Evolutionary conservation across 306 rosid genomes (phyloP), one percentile per base, ranked within the genome.

Genomic region (Dryas drummondii): DNA sequence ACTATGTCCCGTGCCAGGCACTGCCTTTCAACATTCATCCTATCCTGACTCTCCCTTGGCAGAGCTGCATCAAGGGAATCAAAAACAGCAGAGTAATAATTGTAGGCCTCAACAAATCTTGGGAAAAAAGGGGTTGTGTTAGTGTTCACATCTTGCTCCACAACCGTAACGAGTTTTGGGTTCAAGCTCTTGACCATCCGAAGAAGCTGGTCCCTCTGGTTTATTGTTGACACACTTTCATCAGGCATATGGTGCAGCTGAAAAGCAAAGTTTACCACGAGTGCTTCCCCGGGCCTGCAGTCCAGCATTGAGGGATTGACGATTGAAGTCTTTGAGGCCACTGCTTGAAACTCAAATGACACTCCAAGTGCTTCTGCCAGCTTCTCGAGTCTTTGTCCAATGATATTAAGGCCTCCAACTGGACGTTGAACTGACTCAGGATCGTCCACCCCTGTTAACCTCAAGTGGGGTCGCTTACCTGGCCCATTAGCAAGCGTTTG

Each of bases 181-280:
- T 85, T 90, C 88, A 94, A 68, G 85, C 92, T 85, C 87, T 92
- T 94, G 4, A 90, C 97, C 90, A 94, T 82, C 41, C 88, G 93
- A 37, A 94, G 99, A 76, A 94, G 99, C 74, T 86, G 96, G 83
- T 94, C 99, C 19, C 97, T 82, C 66, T 87, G 84, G 51, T 94
- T 94, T 13, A 88, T 88, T 0, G 93, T 92, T 7, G 99, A 92
- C 62, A 94, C 99, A 6, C 97, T 94, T 82, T 94, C 99, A 53
- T 94, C 97, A 6, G 96, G 99, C 97, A 94, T 92, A 88, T 94
- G 99, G 80, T 94, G 99, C 75, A 94, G 99, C 88, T 85, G 96
- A 76, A 92, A 94, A 47, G 97, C 92, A 76, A 92, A 94, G 79
- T 94, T 94, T 32, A 94, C 91, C 9, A 92, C 63, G 49, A 94